Evolutionary conservation across 2,329 filamentous ascomycete species (phyloP), one percentile per base, ranked within the genome.

Genomic region (Pseudogymnoascus sp.): DNA sequence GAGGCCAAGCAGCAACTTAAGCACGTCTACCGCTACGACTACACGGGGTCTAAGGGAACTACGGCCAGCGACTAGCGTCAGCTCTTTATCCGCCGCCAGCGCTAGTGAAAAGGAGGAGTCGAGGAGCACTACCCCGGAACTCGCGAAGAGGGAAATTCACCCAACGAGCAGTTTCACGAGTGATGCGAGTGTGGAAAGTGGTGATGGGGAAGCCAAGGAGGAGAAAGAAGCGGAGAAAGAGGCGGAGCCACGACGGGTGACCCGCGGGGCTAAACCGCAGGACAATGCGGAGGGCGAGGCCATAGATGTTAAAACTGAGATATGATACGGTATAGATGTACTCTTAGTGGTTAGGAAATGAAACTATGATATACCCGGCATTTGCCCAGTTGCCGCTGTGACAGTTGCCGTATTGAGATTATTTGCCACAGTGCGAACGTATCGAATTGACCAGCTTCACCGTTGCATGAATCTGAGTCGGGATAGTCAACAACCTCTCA

Each of bases 291-390:
- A 12, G n/a, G 49, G 28, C 9, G 49, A 55, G 8, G 49, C 9
- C n/a, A 8, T 55, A 21, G 28, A 55, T 33, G 49, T 55, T 16
- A 55, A 52, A 33, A 55, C 49, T 21, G 28, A 55, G 49, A 35
- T 55, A 55, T 55, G 49, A 55, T 55, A 55, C 49, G 28, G n/a
- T 33, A 55, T 55, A 55, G 28, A 55, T 55, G 49, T 55, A 55
- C 49, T 35, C 25, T 28, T 55, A 55, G 49, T 55, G 49, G 18
- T 55, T 55, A 31, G 28, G 16, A 16, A 55, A 55, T 55, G 16
- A 55, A 55, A 55, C 49, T 35, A 55, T 14, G 28, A 55, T 55
- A 55, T 55, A 55, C 49, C 28, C 28, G 16, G 25, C 49, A 1
- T 55, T 33, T 14, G 1, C 11, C 18, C 5, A 55, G n/a, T 55